Evolutionary conservation across 192 early-diverging fungal species (phyloP), one percentile per base, ranked within the genome.

Genomic region (Coemansia sp.): DNA sequence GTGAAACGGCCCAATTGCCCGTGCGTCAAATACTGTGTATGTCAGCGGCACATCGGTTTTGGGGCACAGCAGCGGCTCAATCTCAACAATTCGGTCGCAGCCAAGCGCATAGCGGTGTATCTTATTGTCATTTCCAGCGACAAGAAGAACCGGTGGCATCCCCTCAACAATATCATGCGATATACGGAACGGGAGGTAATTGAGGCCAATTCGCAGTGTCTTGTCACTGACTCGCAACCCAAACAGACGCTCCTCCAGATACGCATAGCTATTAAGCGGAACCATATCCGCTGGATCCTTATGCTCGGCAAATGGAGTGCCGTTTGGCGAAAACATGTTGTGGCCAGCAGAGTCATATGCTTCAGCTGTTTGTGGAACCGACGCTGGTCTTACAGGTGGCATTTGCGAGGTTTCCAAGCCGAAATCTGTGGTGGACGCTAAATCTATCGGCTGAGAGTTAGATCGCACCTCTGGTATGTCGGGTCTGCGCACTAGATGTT

Each of bases 41-140:
- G 80, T 77, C 65, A 76, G 45, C 5, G 64, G 38, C 10, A 62
- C 46, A 11, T 71, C 68, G 48, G 79, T 76, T 63, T 69, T 70
- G 16, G 80, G 80, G 14, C 75, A 74, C 22, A 76, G 51, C 63
- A 83, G 53, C 8, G 80, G 71, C 68, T 76, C 71, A 6, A 83
- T 61, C 59, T 83, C 80, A 49, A 83, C 60, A 22, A 83, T 71
- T 8, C 70, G 62, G 41, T 72, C 69, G 55, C 75, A 40, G 9
- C 80, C 80, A 14, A 83, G 68, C 37, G 80, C 80, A 55, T 83
- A 83, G 37, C 80, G 68, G 22, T 83, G 80, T 51, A 83, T 68
- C 7, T 41, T 42, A 55, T 77, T 77, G 71, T 77, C 75, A 65
- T 83, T 83, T 50, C 80, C 80, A 5, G 75, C 75, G 0, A 83